Percentiles rank a stretch among this genome's conserved stretches.
These are phyloP conservation scores for Blechomonas ayalai DNA, from an alignment of 208 protist genomes.

Conservation along the genomic window DNA sequence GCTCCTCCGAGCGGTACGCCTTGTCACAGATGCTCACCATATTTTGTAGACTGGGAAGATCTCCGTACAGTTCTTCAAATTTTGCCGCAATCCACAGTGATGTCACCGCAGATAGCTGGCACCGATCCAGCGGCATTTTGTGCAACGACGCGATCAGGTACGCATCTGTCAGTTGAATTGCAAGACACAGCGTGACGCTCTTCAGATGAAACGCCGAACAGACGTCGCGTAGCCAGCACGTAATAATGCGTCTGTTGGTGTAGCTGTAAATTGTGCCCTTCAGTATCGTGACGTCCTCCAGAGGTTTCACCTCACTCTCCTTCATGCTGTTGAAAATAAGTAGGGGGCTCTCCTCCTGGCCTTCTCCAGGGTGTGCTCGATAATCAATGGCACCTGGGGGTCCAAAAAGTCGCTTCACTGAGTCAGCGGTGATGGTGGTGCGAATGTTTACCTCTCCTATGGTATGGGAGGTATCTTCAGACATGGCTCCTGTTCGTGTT, in stretches of 20 bases:
- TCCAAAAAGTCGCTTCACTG: constrained; percentile 55
- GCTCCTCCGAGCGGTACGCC: constrained; percentile 42
- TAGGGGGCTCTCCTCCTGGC: constrained; percentile 35
- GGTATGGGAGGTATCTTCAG: too few relatives aligned
- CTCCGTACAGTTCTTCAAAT: constrained; percentile 76
- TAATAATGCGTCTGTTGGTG: constrained; percentile 80
- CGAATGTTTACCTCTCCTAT: constrained; percentile 38
- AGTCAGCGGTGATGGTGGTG: constrained; percentile 69
- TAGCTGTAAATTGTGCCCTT: constrained; percentile 75
- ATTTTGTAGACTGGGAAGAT: constrained; percentile 48
- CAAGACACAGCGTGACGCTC: constrained; percentile 71
- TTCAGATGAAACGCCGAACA: constrained; percentile 68
- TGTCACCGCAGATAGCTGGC: constrained; percentile 72
- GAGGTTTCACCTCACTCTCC: constrained; percentile 46
- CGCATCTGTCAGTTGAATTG: constrained; percentile 75
- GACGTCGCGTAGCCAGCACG: constrained; percentile 74
- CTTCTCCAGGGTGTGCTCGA: constrained; percentile 49
- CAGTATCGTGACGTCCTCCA: constrained; percentile 58
- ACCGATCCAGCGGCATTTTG: constrained; percentile 49
- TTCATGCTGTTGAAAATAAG: constrained; percentile 72
- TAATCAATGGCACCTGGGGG: constrained; percentile 63
- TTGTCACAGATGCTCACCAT: constrained; percentile 75
- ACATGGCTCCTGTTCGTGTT: too few relatives aligned
- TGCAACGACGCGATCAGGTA: constrained; percentile 53
- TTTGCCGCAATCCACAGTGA: constrained; percentile 78